phyloP scores from a whole-genome alignment of 1,139 yeast genomes.

The Hyphopichia khmerensis region DNA sequence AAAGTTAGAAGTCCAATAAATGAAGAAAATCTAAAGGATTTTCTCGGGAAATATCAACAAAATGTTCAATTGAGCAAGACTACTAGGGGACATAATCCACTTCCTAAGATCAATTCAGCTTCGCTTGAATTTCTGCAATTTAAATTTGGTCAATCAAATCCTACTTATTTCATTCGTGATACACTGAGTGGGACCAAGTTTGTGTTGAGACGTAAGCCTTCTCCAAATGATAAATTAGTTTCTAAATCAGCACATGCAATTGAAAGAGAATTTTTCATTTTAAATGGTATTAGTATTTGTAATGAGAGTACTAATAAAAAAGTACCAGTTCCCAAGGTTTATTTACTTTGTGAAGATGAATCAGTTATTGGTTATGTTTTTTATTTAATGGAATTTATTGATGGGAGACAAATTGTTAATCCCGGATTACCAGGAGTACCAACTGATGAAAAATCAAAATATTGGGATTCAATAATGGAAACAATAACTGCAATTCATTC shows the following conservation, averaged over 20 bases:
- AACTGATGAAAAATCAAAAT: conserved; percentile 16
- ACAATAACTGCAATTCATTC: conserved; percentile 55
- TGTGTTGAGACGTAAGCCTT: conserved; percentile 62
- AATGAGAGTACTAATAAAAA: conserved; percentile 22
- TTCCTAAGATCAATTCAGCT: conserved; percentile 15
- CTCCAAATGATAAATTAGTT: conserved; percentile 51
- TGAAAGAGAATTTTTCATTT: conserved; percentile 59
- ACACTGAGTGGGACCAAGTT: conserved; percentile 33
- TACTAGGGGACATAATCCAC: conserved; percentile 16
- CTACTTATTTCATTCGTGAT: conserved; percentile 56
- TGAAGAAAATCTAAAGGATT: conserved; percentile 26
- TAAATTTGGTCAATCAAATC: conserved; percentile 67
- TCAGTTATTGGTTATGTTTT: conserved; percentile 50
- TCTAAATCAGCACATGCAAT: conserved; percentile 66
- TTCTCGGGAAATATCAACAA: conserved; percentile 5
- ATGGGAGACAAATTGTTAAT: conserved; percentile 59
- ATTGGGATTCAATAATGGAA: conserved; percentile 54
- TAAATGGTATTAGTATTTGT: conserved; percentile 44
- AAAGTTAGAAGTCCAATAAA: conserved; percentile 40
- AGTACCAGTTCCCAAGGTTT: conserved; percentile 52
- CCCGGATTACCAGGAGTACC: conserved; percentile 48
- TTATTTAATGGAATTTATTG: conserved; percentile 60
- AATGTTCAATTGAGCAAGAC: conserved; percentile 7
- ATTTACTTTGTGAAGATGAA: conserved; percentile 53
- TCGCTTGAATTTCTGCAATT: conserved; percentile 48